phyloP scores from a whole-genome alignment of 495 filamentous ascomycete species.

The Bacidia rubella region DNA sequence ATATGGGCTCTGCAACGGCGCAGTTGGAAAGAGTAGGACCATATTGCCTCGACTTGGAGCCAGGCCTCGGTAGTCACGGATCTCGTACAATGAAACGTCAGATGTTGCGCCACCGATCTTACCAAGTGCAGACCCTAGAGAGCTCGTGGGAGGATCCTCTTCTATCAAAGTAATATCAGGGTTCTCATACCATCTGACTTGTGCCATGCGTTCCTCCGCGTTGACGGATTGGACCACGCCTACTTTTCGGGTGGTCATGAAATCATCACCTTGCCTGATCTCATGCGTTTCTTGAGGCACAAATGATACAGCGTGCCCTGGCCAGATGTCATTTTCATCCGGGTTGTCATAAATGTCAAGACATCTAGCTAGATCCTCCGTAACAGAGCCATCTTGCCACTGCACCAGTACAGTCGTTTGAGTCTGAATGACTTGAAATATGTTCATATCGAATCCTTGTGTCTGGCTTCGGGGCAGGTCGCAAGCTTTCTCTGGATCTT shows the following conservation, averaged over 20 bases:
- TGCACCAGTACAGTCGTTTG: conserved; percentile 35
- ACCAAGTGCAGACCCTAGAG: conserved; percentile 29
- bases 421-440: conserved; percentile 34
- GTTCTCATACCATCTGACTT: conserved; percentile 35
- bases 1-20: neutral
- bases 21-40: conserved; percentile 33
- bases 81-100: conserved; percentile 46
- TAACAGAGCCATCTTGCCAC: conserved; percentile 46
- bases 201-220: conserved; percentile 37
- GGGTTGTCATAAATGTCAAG: conserved; percentile 34
- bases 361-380: conserved; percentile 26
- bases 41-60: conserved; percentile 33
- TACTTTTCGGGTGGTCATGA: conserved; percentile 20
- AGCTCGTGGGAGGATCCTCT: conserved; percentile 18
- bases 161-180: conserved; percentile 27
- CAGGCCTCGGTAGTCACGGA: conserved; percentile 31
- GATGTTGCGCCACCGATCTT: conserved; percentile 26
- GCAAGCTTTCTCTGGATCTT: conserved; percentile 24
- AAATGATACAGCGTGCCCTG: conserved; percentile 42
- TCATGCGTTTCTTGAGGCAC: conserved; percentile 25
- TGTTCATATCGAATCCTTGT: conserved; percentile 46
- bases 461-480: conserved; percentile 32
- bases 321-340: conserved; percentile 43
- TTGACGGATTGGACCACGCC: conserved; percentile 49
- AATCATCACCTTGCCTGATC: neutral